phyloP scores from a whole-genome alignment of 306 rosid genomes.

The Gillenia trifoliata region DNA sequence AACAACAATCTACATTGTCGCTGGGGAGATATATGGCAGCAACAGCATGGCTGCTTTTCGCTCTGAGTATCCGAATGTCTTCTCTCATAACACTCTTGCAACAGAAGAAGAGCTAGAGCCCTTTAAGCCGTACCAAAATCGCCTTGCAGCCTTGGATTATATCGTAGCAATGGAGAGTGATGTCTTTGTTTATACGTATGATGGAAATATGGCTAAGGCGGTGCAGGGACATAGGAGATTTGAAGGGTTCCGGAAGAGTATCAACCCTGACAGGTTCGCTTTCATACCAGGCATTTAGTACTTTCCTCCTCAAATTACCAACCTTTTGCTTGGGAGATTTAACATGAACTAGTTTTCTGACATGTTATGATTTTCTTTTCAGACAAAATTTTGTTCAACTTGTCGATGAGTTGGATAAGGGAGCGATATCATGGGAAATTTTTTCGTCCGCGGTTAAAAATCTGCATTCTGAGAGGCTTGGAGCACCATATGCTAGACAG shows the following conservation, averaged over 20 bases:
- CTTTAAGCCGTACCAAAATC: constrained; percentile 78
- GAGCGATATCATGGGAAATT: constrained; percentile 54
- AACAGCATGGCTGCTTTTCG: constrained; percentile 67
- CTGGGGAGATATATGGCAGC: constrained; percentile 87
- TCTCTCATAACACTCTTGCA: constrained; percentile 78
- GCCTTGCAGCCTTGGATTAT: constrained; percentile 92
- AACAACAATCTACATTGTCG: constrained; percentile 92
- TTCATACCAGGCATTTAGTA: neutral
- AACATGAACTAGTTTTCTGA: constrained; percentile 4
- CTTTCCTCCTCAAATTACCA: neutral
- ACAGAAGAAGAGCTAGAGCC: constrained; percentile 76
- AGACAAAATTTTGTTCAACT: constrained; percentile 71
- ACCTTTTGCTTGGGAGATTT: neutral
- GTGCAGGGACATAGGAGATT: constrained; percentile 94
- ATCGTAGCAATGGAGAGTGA: constrained; percentile 88
- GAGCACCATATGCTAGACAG: constrained; percentile 69
- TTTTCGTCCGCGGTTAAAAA: constrained; percentile 55
- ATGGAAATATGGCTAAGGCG: constrained; percentile 99
- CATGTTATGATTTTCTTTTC: constrained; percentile 18
- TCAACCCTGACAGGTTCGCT: constrained; percentile 86
- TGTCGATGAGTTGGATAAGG: constrained; percentile 59
- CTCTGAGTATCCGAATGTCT: constrained; percentile 69
- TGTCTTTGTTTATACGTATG: constrained; percentile 89
- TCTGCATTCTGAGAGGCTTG: constrained; percentile 64
- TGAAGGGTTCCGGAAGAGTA: constrained; percentile 85